phyloP scores from a whole-genome alignment of 495 filamentous ascomycete species.

The Halenospora varia region DNA sequence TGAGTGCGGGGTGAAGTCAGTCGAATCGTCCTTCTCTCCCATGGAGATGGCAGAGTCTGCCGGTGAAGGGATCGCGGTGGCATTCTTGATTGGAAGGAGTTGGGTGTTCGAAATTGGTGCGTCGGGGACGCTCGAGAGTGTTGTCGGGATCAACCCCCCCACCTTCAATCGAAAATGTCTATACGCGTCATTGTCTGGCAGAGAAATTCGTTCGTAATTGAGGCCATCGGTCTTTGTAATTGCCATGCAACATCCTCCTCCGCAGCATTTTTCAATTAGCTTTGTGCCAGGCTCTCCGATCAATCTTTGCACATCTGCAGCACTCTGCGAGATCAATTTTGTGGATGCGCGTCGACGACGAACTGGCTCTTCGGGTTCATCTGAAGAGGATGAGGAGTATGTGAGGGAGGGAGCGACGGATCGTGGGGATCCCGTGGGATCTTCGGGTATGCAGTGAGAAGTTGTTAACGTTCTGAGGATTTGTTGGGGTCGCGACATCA shows the following conservation, averaged over 20 bases:
- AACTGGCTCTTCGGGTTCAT: constrained; percentile 21
- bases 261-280: constrained; percentile 75
- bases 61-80: constrained; percentile 1
- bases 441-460: constrained; percentile 28
- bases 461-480: constrained; percentile 20
- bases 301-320: constrained; percentile 69
- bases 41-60: constrained; percentile 13
- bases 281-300: constrained; percentile 57
- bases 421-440: constrained; percentile 20
- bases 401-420: constrained; percentile 23
- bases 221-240: constrained; percentile 50
- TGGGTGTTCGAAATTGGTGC: constrained; percentile 72
- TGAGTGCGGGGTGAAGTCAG: constrained; percentile 33
- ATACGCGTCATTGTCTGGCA: constrained; percentile 85
- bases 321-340: constrained; percentile 70
- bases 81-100: constrained; percentile 47
- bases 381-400: constrained; percentile 24
- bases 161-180: constrained; percentile 71
- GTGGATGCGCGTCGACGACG: constrained; percentile 72
- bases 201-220: constrained; percentile 51
- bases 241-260: constrained; percentile 85
- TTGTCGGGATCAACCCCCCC: constrained; percentile 64
- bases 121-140: constrained; percentile 63
- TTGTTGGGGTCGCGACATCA: constrained; percentile 20
- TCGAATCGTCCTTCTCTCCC: constrained; percentile 30